A percentile compares a stretch with the other conserved stretches of the same genome.
Evolutionary conservation across 148 eudicot species (phyloP).

Genomic region (Cornus suecica): DNA sequence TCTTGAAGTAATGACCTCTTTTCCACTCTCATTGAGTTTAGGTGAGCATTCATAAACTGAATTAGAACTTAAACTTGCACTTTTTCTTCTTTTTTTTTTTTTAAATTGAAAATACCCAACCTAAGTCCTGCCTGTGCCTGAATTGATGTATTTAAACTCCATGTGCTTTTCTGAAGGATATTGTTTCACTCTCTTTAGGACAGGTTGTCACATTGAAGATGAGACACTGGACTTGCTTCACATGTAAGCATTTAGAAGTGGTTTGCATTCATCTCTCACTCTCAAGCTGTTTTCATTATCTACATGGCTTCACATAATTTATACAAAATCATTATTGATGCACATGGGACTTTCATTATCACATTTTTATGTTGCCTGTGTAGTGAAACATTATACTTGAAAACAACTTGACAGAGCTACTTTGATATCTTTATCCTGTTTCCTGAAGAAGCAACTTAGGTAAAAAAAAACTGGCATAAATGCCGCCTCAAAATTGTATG

Average conservation of each 20-base stretch:
- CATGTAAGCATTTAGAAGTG: background rate
- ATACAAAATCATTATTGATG: background rate
- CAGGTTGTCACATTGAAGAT: conserved; percentile 4
- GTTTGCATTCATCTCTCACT: background rate
- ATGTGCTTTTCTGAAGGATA: background rate
- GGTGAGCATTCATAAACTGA: background rate
- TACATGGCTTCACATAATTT: background rate
- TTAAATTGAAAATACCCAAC: no score
- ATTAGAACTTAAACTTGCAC: background rate
- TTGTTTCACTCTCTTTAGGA: background rate
- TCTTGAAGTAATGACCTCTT: background rate
- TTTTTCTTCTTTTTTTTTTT: no score
- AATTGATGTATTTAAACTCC: background rate
- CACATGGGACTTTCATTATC: background rate
- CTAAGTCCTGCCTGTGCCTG: no score
- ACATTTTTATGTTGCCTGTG: background rate
- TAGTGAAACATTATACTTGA: background rate
- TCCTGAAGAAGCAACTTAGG: no score
- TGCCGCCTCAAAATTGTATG: background rate
- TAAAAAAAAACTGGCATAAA: background rate
- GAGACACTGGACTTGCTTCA: background rate
- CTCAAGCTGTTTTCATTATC: background rate
- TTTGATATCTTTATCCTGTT: no score
- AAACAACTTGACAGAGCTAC: no score
- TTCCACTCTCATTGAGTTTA: background rate